Conservation (phyloP, 129 eudicot genomes). For the Escallonia herrerae region DNA sequence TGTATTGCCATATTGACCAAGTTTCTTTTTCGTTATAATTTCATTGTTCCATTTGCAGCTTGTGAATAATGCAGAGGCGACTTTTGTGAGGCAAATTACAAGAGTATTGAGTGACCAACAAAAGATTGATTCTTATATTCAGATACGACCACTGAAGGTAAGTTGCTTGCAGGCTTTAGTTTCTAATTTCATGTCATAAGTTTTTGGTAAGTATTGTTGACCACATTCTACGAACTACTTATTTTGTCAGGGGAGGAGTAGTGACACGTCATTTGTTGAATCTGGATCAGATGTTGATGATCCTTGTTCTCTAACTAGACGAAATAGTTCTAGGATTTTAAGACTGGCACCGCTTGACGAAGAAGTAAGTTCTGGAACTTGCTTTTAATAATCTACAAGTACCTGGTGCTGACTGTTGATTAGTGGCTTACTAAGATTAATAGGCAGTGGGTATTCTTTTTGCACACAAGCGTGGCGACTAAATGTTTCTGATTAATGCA, state of each 20-base stretch:
- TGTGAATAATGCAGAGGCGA: slow-evolving; percentile 50
- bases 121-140: slow-evolving; percentile 39
- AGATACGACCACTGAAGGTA: slow-evolving; percentile 47
- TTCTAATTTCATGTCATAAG: slow-evolving; percentile 7
- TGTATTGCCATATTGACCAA: neutral
- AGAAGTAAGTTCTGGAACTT: slow-evolving; percentile 39
- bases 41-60: slow-evolving; percentile 23
- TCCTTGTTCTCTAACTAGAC: slow-evolving; percentile 42
- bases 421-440: no score
- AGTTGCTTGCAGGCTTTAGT: slow-evolving; percentile 4
- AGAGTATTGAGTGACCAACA: slow-evolving; percentile 38
- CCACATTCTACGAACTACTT: slow-evolving; percentile 4
- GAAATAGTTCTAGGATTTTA: slow-evolving; percentile 27
- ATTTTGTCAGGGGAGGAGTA: slow-evolving; percentile 47
- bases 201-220: neutral
- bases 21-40: neutral
- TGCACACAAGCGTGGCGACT: neutral
- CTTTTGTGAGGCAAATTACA: slow-evolving; percentile 46
- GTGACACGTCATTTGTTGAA: slow-evolving; percentile 31
- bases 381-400: neutral
- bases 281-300: slow-evolving; percentile 53
- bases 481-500: slow-evolving; percentile 24
- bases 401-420: neutral
- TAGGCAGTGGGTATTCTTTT: no score
- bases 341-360: slow-evolving; percentile 32